Conservation (phyloP, 2,329 filamentous ascomycete genomes). For the Cytospora leucostoma region DNA sequence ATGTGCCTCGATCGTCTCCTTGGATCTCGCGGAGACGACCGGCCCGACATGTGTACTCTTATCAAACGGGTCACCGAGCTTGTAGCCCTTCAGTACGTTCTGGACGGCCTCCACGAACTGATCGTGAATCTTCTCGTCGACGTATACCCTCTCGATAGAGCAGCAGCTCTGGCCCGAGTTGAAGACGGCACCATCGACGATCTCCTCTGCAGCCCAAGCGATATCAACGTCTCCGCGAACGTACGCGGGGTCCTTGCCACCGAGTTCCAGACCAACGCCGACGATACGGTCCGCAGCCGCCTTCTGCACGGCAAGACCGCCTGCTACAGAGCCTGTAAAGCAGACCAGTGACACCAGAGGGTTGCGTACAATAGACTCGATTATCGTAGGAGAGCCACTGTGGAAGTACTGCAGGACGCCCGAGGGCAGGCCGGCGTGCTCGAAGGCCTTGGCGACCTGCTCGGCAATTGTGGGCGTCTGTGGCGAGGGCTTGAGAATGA, state of each 20-base stretch:
- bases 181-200: slow-evolving; percentile 94
- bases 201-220: slow-evolving; percentile 88
- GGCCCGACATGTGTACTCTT: slow-evolving; percentile 81
- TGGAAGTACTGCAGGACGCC: slow-evolving; percentile 93
- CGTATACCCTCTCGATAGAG: slow-evolving; percentile 88
- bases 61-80: slow-evolving; percentile 83
- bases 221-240: slow-evolving; percentile 83
- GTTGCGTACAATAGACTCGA: slow-evolving; percentile 77
- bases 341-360: slow-evolving; percentile 79
- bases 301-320: slow-evolving; percentile 81
- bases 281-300: slow-evolving; percentile 83
- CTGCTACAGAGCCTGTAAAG: slow-evolving; percentile 91
- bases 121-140: slow-evolving; percentile 82
- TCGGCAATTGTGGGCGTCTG: slow-evolving; percentile 93
- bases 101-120: slow-evolving; percentile 77
- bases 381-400: slow-evolving; percentile 73
- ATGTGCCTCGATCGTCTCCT: slow-evolving; percentile 74
- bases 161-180: slow-evolving; percentile 99
- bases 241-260: slow-evolving; percentile 94
- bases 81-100: slow-evolving; percentile 78
- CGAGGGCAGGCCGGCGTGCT: slow-evolving; percentile 75
- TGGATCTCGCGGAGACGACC: slow-evolving; percentile 80
- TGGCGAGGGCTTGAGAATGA: slow-evolving; percentile 92
- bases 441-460: slow-evolving; percentile 75
- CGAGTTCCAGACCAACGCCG: slow-evolving; percentile 85